Evolutionary conservation across 345 rosid species (phyloP), one percentile per base, ranked within the genome.

Genomic region (Pelargonium nanum): DNA sequence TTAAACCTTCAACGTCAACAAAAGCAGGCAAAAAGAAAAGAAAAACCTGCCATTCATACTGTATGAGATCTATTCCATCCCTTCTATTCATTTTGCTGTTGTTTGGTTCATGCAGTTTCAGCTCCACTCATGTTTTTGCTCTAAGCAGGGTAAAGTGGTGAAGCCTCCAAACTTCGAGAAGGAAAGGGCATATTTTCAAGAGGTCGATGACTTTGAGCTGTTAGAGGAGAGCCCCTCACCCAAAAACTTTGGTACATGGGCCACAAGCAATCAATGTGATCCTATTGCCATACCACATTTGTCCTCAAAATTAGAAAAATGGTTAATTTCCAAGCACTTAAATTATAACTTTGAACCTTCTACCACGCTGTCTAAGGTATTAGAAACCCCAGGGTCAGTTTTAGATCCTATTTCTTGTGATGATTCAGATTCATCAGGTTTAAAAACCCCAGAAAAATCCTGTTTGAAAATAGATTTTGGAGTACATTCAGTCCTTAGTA

Each of bases 201-300:
- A 89, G 70, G 87, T 93, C 65, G 99, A 89, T 84, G 97, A 87
- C 34, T 89, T 89, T 57, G 92, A 89, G 75, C 78, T 93, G 77
- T 61, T 81, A 44, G 99, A 93, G 73, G 99, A 93, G 83, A 93
- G 99, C 73, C 97, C 99, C 19, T 93, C 99, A n/a, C 99, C 99
- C 8, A 89, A 93, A 61, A 78, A 69, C 48, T 64, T 63, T 61
- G 60, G 66, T 72, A 89, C 91, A 32, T 89, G 99, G 97, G 74
- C 74, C 44, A 63, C 59, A 17, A 76, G 85, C 60, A 73, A 74
- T 24, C 81, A 75, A 78, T 68, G 59, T 71, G 78, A 80, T 58
- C 20, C 44, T 51, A 62, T 54, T 32, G 59, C 66, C 61, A 26
- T 85, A 58, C 87, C 96, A 40, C 75, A 68, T 63, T 20, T 89